Base-by-base conservation (phyloP, 495 filamentous ascomycete species). In the Barbatosphaeria neglecta region DNA sequence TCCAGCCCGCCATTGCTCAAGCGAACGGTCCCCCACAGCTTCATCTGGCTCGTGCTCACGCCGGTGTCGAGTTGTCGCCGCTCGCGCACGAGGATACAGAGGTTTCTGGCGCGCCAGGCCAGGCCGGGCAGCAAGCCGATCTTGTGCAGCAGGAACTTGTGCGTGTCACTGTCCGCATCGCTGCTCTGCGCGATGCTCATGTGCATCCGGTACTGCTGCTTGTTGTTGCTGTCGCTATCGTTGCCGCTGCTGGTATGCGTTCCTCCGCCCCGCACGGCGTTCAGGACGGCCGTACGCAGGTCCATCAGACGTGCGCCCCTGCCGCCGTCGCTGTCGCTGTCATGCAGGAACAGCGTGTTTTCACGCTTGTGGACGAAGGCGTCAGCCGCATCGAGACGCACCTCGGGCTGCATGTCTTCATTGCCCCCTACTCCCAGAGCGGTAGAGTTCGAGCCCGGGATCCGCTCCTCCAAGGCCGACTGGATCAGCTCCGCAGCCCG, bases 171-270 rank as follows among this genome's bases (percentile, higher is more conserved):
- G n/a, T 44, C 18, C 6, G 56, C 25, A 16, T 66, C 64, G 28
- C 70, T 65, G 6, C 61, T 74, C 45, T 80, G 76, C 1, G 69
- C 78, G 41, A 82, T 46, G 1, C 73, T 80, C 56, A 82, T 49
- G 51, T 80, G 74, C 58, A 66, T 60, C 37, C 54, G 58, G 39
- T 53, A 62, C 16, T 39, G 27, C 1, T 44, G 22, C 19, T 35
- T 4, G 22, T 4, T 6, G 13, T 39, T 33, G 9, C 19, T n/a
- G 2, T 49, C 53, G 3, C 58, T 55, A n/a, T n/a, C n/a, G n/a
- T n/a, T n/a, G n/a, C n/a, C n/a, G n/a, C n/a, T n/a, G n/a, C n/a
- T n/a, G n/a, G n/a, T n/a, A n/a, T n/a, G n/a, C n/a, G n/a, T n/a
- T n/a, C n/a, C n/a, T n/a, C n/a, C n/a, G n/a, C n/a, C n/a, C n/a